phyloP scores from a whole-genome alignment of 805 yeast genomes.

The Candida wancherniae region DNA sequence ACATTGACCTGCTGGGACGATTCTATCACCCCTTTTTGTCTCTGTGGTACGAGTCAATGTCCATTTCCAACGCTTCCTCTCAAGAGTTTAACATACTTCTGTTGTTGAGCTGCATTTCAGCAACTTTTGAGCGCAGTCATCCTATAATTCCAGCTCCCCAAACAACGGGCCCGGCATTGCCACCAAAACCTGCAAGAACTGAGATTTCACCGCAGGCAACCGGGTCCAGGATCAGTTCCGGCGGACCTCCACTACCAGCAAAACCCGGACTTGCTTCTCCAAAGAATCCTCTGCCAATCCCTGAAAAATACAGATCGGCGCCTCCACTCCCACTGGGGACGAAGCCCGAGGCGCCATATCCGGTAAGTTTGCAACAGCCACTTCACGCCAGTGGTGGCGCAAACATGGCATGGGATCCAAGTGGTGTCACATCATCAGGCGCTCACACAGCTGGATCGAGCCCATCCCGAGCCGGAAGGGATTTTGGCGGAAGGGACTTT shows the following conservation, averaged over 20 bases:
- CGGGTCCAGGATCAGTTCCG: slow-evolving; percentile 6
- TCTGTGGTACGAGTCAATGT: slow-evolving; percentile 43
- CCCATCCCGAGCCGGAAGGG: no score
- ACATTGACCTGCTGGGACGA: slow-evolving; percentile 66
- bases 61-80: slow-evolving; percentile 2
- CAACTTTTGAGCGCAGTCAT: slow-evolving; percentile 33
- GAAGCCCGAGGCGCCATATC: no score
- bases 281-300: background rate
- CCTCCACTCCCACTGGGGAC: slow-evolving; percentile 12
- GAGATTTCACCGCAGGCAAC: slow-evolving; percentile 27
- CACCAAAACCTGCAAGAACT: slow-evolving; percentile 24
- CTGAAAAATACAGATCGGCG: slow-evolving; percentile 10
- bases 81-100: slow-evolving; percentile 25
- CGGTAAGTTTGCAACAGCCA: no score
- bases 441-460: no score
- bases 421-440: no score
- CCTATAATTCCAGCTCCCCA: slow-evolving; percentile 32
- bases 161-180: slow-evolving; percentile 18
- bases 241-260: slow-evolving; percentile 25
- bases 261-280: slow-evolving; percentile 26
- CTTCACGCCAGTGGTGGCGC: no score
- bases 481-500: no score
- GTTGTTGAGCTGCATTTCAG: slow-evolving; percentile 27
- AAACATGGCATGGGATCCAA: no score
- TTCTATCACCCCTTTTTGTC: slow-evolving; percentile 65